Evolutionary conservation across 1,284 basidiomycete species (phyloP), one percentile per base, ranked within the genome.

Genomic region (Takashimella koratensis): DNA sequence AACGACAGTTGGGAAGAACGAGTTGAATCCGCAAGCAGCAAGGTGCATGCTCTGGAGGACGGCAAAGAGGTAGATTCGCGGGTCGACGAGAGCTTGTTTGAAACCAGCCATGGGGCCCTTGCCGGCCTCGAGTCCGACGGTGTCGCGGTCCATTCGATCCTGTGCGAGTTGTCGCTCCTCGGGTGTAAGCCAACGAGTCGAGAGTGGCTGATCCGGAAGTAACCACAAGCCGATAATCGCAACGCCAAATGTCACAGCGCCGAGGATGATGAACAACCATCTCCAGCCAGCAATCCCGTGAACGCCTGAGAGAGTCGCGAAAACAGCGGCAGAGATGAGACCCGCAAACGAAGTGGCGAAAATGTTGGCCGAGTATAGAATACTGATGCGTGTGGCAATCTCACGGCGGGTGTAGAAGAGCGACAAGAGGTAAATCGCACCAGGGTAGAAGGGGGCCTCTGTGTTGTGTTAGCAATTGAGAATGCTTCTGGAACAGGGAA

Each of bases 401-500:
- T 75, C 71, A 25, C 66, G 69, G 20, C 71, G 67, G 2, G 66
- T 69, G 56, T 76, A 76, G 48, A 71, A 74, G 22, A 57, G 62
- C 3, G 70, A 73, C 13, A 77, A 50, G 39, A 75, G 52, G 43
- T 71, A 69, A 6, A 77, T 49, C 0, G 73, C 73, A 4, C 71
- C 74, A 8, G 67, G 67, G 52, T 64, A 66, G 61, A 66, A 69
- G 3, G 65, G 57, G 2, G 56, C 61, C 52, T n/a, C n/a, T n/a
- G n/a, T n/a, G n/a, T n/a, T n/a, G n/a, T n/a, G n/a, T n/a, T n/a
- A n/a, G n/a, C n/a, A n/a, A n/a, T n/a, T n/a, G n/a, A n/a, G n/a
- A n/a, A n/a, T n/a, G n/a, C n/a, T n/a, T n/a, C n/a, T n/a, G n/a
- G n/a, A n/a, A n/a, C n/a, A n/a, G n/a, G n/a, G n/a, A n/a, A n/a